Conservation (phyloP, 1,284 basidiomycete genomes). For the Trichosporon sp. region DNA sequence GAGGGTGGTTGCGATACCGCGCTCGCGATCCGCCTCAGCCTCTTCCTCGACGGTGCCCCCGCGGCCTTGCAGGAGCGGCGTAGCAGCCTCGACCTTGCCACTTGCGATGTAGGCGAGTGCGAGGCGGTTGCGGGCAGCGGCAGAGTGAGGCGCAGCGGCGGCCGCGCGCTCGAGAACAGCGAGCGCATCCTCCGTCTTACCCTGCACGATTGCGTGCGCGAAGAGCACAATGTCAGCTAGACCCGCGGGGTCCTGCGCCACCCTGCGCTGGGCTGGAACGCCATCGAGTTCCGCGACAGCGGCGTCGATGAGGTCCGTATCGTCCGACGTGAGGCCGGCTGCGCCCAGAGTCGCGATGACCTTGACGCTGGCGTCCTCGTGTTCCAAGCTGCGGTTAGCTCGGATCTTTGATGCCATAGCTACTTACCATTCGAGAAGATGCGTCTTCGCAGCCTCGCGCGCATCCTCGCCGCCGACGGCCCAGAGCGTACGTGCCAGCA, state of each 20-base stretch:
- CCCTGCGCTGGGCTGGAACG: constrained; percentile 31
- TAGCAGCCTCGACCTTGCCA: constrained; percentile 43
- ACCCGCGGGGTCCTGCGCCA: constrained; percentile 40
- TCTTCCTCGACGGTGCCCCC: constrained; percentile 39
- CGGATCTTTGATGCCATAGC: not conserved
- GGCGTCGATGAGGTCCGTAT: constrained; percentile 80
- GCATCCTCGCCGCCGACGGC: constrained; percentile 72
- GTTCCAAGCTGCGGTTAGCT: constrained; percentile 62
- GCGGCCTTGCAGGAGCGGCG: constrained; percentile 36
- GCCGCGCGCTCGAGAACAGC: constrained; percentile 31
- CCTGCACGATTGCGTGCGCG: constrained; percentile 34
- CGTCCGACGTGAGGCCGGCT: constrained; percentile 78
- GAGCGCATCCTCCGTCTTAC: constrained; percentile 30
- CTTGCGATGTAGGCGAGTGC: constrained; percentile 36
- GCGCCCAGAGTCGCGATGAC: constrained; percentile 82
- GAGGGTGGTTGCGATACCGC: constrained; percentile 39
- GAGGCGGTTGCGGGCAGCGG: constrained; percentile 32
- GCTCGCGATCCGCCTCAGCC: constrained; percentile 35
- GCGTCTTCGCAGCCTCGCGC: constrained; percentile 74
- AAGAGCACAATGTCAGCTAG: constrained; percentile 44
- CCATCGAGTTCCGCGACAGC: constrained; percentile 75
- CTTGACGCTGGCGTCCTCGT: constrained; percentile 63
- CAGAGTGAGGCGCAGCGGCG: constrained; percentile 14
- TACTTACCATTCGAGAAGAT: constrained; percentile 77
- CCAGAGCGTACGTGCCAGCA: constrained; percentile 81